Evolutionary conservation across 371 early-diverging fungal genomes (phyloP), one percentile per base, ranked within the genome.

Genomic region (Paraphysoderma sedebokerense): DNA sequence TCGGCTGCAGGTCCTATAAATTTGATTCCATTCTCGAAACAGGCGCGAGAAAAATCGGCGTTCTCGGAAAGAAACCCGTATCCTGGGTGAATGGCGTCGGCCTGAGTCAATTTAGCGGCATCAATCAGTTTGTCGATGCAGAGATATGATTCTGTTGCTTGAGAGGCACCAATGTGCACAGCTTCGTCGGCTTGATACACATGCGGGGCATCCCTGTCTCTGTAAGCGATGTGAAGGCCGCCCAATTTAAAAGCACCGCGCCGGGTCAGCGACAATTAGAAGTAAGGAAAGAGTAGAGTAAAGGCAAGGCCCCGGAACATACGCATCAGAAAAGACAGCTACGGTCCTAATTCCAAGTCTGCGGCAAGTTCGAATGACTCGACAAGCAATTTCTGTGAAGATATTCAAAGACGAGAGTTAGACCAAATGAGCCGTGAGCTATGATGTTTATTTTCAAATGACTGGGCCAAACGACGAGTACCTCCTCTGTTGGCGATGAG

Each of bases 401-500:
- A n/a, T n/a, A n/a, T n/a, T n/a, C n/a, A n/a, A n/a, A n/a, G n/a
- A n/a, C n/a, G n/a, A n/a, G n/a, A n/a, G n/a, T n/a, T n/a, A n/a
- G n/a, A n/a, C n/a, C n/a, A n/a, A n/a, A n/a, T 15, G 9, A 20
- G 30, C 17, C 9, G 8, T 39, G 15, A 12, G 24, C 4, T 22
- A 0, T 2, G 2, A 22, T 2, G 7, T 0, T 24, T 13, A 49
- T 1, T 5, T 8, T n/a, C 8, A 20, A 3, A 30, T 30, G 47
- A 29, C 2, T 23, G n/a, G 5, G 30, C n/a, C 13, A 7, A n/a
- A n/a, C 19, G 47, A 22, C 26, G 15, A 23, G 33, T 23, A 34
- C 38, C 53, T 2, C 75, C 75, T 24, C 75, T 56, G 47, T 74
- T 74, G 2, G 75, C 75, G 13, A 74, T 53, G 19, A 74, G 54